A percentile compares a stretch with the other conserved stretches of the same genome.
phyloP scores from a whole-genome alignment of 1,284 basidiomycete genomes.

The Tausonia pullulans region DNA sequence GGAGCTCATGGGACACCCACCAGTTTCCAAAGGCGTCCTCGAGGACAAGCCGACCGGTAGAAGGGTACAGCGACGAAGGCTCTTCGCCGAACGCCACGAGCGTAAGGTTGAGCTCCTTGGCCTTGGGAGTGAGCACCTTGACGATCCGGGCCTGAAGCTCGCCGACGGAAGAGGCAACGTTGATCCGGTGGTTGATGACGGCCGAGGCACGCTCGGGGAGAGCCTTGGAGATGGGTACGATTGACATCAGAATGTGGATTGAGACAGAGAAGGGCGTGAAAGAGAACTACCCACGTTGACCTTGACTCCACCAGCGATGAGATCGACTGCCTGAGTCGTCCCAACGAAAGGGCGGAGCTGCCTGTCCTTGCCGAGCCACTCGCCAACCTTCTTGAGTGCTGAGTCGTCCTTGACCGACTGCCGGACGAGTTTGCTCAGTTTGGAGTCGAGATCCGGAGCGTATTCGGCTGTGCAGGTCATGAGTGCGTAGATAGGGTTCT shows the following conservation, averaged over 20 bases:
- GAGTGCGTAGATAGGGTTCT: slow-evolving; percentile 18
- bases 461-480: slow-evolving; percentile 16
- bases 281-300: slow-evolving; percentile 1
- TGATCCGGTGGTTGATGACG: slow-evolving; percentile 32
- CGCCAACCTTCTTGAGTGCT: slow-evolving; percentile 25
- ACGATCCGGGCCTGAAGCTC: slow-evolving; percentile 27
- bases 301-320: slow-evolving; percentile 18
- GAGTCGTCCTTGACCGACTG: slow-evolving; percentile 24
- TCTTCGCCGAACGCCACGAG: slow-evolving; percentile 27
- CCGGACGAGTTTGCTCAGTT: slow-evolving; percentile 18
- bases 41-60: slow-evolving; percentile 21
- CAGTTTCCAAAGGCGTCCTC: slow-evolving; percentile 25
- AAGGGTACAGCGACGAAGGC: slow-evolving; percentile 17
- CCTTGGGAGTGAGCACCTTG: slow-evolving; percentile 24
- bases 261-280: slow-evolving; percentile 12
- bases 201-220: slow-evolving; percentile 29
- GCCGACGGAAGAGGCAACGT: slow-evolving; percentile 24
- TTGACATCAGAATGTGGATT: not conserved
- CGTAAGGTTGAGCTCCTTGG: slow-evolving; percentile 26
- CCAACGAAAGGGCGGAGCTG: slow-evolving; percentile 24
- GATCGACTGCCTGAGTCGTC: slow-evolving; percentile 17
- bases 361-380: slow-evolving; percentile 21
- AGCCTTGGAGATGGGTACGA: slow-evolving; percentile 22
- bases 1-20: slow-evolving; percentile 18
- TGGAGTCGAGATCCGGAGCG: slow-evolving; percentile 9